These are phyloP conservation scores for Stevia rebaudiana DNA, from an alignment of 140 eudicot species.

Conservation along the genomic window DNA sequence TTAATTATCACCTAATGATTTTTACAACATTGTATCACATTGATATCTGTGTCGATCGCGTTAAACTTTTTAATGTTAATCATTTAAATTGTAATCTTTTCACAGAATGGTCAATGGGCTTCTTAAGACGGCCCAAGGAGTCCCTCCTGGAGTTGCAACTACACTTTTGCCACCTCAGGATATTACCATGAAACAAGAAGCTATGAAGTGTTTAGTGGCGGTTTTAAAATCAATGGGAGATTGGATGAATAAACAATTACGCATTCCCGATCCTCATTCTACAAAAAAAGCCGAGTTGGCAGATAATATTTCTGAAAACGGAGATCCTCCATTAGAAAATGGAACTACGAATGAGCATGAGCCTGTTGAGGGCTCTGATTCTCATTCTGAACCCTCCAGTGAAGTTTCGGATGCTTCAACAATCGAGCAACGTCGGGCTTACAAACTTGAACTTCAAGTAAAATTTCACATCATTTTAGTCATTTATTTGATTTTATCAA, in stretches of 20 bases:
- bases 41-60: not conserved
- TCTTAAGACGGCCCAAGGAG: slow-evolving; percentile 98
- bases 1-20: too few species aligned
- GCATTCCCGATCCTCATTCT: slow-evolving; percentile 77
- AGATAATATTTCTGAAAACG: slow-evolving; percentile 47
- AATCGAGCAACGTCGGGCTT: slow-evolving; percentile 88
- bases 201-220: slow-evolving; percentile 87
- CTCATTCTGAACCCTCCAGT: slow-evolving; percentile 69
- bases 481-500: too few species aligned
- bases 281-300: slow-evolving; percentile 46
- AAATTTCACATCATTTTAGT: slow-evolving; percentile 4
- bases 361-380: slow-evolving; percentile 54
- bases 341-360: slow-evolving; percentile 53
- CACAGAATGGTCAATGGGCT: slow-evolving; percentile 96
- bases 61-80: slow-evolving; percentile 5
- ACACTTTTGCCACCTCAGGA: slow-evolving; percentile 92
- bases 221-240: slow-evolving; percentile 90
- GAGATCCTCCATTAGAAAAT: slow-evolving; percentile 42
- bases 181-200: slow-evolving; percentile 72
- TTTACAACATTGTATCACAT: not conserved
- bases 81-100: slow-evolving; percentile 4
- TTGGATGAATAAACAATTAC: slow-evolving; percentile 93
- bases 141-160: slow-evolving; percentile 80
- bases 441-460: slow-evolving; percentile 98
- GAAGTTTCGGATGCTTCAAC: slow-evolving; percentile 82